Conservation (phyloP, 345 rosid genomes). For the Punica granatum region DNA sequence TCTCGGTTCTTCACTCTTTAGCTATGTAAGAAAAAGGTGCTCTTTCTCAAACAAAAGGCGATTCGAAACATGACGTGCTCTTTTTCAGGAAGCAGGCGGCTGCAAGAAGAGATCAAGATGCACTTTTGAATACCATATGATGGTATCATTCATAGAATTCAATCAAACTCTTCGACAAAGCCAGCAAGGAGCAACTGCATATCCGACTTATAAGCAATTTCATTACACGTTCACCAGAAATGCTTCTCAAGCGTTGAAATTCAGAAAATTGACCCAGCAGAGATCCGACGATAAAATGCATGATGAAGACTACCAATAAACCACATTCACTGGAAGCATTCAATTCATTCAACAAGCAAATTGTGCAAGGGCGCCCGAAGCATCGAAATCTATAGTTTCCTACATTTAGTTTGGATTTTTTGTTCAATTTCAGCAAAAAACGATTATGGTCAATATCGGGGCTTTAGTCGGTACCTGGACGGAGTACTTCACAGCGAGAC, state of each 20-base stretch:
- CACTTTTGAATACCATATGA: not conserved
- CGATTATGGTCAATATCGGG: not conserved
- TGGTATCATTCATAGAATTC: not conserved
- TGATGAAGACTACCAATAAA: not conserved
- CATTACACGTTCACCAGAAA: not conserved
- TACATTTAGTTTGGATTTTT: too few species aligned
- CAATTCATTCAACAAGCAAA: not conserved
- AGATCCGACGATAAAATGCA: not conserved
- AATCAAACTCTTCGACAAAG: not conserved
- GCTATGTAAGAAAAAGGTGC: not conserved
- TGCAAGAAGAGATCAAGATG: not conserved
- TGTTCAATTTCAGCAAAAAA: not conserved
- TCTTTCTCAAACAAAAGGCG: not conserved
- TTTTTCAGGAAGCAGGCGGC: not conserved
- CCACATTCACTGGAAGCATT: not conserved
- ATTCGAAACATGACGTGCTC: not conserved
- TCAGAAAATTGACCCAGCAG: not conserved
- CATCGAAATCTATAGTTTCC: not conserved
- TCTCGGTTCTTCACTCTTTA: not conserved
- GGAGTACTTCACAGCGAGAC: conserved; percentile 84
- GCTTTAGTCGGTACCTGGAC: conserved; percentile 51
- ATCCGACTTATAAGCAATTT: not conserved
- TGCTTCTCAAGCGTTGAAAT: not conserved
- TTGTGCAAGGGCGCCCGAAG: not conserved
- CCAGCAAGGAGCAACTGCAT: too few species aligned